These are phyloP conservation scores for Fomitiporia mediterranea DNA, from an alignment of 1,284 basidiomycete genomes.

Conservation along the genomic window DNA sequence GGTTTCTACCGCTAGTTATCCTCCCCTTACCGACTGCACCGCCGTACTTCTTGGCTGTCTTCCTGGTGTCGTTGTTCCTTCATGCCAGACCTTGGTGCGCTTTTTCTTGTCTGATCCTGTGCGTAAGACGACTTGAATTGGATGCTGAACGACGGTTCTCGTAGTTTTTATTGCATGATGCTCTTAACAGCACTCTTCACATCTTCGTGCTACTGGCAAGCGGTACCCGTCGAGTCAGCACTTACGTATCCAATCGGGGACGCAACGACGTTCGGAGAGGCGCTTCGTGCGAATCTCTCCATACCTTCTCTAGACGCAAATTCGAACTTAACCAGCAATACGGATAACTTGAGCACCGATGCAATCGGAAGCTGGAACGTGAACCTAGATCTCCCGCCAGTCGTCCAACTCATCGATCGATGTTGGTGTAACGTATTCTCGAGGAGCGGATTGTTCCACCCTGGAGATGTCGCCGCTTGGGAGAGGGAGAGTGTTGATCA, in stretches of 20 bases:
- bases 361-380: conserved; percentile 31
- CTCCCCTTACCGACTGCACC: conserved; percentile 74
- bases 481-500: conserved; percentile 45
- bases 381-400: conserved; percentile 34
- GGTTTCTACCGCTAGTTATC: conserved; percentile 73
- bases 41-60: conserved; percentile 69
- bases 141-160: conserved; percentile 18
- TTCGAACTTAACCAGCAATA: no score
- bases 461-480: conserved; percentile 70
- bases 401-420: conserved; percentile 61
- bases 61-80: conserved; percentile 66
- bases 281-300: conserved; percentile 40
- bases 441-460: conserved; percentile 54
- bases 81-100: conserved; percentile 77
- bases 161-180: conserved; percentile 78
- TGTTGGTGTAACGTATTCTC: conserved; percentile 68
- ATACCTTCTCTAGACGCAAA: conserved; percentile 20
- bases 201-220: conserved; percentile 83
- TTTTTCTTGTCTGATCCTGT: background rate
- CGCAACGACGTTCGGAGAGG: conserved; percentile 64
- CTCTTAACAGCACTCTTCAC: conserved; percentile 72
- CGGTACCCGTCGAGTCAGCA: conserved; percentile 57
- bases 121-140: background rate
- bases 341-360: no score
- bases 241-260: conserved; percentile 56